Percentiles rank a stretch among this genome's conserved stretches.
These are phyloP conservation scores for Nyctanthes arbortristis DNA, from an alignment of 257 asterid species.

Conservation along the genomic window DNA sequence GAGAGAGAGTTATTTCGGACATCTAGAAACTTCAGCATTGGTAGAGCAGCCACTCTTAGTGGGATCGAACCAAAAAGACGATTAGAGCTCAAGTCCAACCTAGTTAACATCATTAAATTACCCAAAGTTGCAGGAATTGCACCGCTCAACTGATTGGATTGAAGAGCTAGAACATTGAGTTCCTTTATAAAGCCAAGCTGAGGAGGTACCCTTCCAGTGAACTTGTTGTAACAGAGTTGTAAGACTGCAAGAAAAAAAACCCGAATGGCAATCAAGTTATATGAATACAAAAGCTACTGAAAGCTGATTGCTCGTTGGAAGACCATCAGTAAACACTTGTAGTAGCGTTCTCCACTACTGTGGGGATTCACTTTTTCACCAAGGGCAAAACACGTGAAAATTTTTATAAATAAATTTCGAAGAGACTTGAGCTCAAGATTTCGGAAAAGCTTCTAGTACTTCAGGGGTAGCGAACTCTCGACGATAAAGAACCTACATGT, in stretches of 20 bases:
- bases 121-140: constrained; percentile 96
- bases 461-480: too few relatives aligned
- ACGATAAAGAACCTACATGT: too few relatives aligned
- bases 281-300: background rate
- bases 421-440: background rate
- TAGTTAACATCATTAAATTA: constrained; percentile 51
- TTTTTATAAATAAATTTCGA: background rate
- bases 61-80: constrained; percentile 81
- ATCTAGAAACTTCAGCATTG: constrained; percentile 64
- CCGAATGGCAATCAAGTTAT: background rate
- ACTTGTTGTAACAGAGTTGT: constrained; percentile 85
- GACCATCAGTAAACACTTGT: background rate
- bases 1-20: constrained; percentile 81
- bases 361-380: background rate
- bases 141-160: constrained; percentile 73
- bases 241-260: constrained; percentile 52
- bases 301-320: background rate
- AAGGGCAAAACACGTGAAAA: background rate
- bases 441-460: too few relatives aligned
- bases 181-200: constrained; percentile 65
- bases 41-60: constrained; percentile 52
- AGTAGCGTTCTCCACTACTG: background rate
- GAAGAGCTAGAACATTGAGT: constrained; percentile 85
- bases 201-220: constrained; percentile 76
- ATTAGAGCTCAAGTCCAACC: constrained; percentile 89